Evolutionary conservation across 371 early-diverging fungal genomes (phyloP).

Genomic region (Coemansia sp.): DNA sequence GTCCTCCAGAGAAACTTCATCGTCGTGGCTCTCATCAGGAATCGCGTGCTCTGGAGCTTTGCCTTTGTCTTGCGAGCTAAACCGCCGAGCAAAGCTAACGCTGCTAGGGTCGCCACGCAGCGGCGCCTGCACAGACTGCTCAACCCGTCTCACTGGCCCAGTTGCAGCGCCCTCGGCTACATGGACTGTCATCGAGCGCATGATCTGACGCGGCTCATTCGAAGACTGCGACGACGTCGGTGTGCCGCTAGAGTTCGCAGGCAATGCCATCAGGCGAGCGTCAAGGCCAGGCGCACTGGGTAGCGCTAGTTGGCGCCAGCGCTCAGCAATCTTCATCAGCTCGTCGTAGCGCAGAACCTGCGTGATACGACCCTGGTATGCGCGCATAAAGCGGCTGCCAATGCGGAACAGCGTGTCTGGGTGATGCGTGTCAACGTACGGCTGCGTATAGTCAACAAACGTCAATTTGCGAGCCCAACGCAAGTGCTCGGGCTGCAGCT

Average conservation of each 20-base stretch:
- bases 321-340: constrained; percentile 51
- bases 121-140: constrained; percentile 15
- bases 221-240: constrained; percentile 11
- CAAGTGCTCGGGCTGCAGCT: constrained; percentile 49
- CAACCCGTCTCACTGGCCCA: not conserved
- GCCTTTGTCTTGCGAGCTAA: constrained; percentile 5
- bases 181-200: constrained; percentile 3
- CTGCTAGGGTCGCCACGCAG: constrained; percentile 5
- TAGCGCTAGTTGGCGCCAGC: constrained; percentile 43
- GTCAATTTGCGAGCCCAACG: constrained; percentile 53
- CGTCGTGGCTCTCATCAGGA: not conserved
- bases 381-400: constrained; percentile 46
- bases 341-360: constrained; percentile 51
- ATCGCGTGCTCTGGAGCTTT: constrained; percentile 15
- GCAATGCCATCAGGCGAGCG: constrained; percentile 4
- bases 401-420: constrained; percentile 50
- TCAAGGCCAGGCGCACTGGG: constrained; percentile 4
- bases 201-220: constrained; percentile 4
- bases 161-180: not conserved
- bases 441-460: constrained; percentile 52
- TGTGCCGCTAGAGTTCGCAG: constrained; percentile 7
- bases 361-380: constrained; percentile 47
- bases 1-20: constrained; percentile 35
- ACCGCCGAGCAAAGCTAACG: not conserved
- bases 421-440: constrained; percentile 50